Conservation (phyloP, 163 green algal species). For the Coccomyxa subellipsoidea region DNA sequence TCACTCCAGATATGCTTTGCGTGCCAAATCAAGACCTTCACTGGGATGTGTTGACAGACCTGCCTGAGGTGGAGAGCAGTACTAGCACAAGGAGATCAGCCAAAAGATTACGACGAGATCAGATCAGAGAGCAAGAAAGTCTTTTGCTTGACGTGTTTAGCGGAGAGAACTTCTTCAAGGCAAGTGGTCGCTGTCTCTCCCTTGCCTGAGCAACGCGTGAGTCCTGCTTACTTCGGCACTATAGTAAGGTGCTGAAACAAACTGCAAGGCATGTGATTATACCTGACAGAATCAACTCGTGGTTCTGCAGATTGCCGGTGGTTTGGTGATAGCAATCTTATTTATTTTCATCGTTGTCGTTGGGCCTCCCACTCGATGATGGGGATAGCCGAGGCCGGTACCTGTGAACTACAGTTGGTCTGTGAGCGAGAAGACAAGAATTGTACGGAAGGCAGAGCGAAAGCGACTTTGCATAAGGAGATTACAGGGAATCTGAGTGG, state of each 20-base stretch:
- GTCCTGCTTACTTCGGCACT: not conserved
- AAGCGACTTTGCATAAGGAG: too few species aligned
- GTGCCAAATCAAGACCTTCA: not conserved
- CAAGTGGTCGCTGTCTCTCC: too few species aligned
- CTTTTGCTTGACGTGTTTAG: not conserved
- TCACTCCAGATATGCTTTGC: too few species aligned
- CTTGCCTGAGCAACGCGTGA: too few species aligned
- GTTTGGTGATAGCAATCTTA: not conserved
- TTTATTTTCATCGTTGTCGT: not conserved
- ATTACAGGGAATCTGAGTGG: too few species aligned
- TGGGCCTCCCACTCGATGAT: not conserved
- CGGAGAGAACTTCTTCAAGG: conserved; percentile 7
- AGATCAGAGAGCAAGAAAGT: conserved; percentile 2
- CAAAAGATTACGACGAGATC: not conserved
- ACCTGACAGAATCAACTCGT: too few species aligned
- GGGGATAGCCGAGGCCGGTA: not conserved
- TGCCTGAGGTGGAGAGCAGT: not conserved
- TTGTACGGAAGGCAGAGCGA: too few species aligned
- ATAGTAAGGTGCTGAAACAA: not conserved
- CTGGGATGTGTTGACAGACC: not conserved
- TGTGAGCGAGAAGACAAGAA: not conserved
- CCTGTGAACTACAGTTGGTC: not conserved
- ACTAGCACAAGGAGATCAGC: not conserved
- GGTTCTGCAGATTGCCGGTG: not conserved
- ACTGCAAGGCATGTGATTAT: too few species aligned